Percentiles rank a stretch among this genome's conserved stretches.
Evolutionary conservation across 78 protist genomes (phyloP).

Genomic region (Corallochytrium limacisporum): DNA sequence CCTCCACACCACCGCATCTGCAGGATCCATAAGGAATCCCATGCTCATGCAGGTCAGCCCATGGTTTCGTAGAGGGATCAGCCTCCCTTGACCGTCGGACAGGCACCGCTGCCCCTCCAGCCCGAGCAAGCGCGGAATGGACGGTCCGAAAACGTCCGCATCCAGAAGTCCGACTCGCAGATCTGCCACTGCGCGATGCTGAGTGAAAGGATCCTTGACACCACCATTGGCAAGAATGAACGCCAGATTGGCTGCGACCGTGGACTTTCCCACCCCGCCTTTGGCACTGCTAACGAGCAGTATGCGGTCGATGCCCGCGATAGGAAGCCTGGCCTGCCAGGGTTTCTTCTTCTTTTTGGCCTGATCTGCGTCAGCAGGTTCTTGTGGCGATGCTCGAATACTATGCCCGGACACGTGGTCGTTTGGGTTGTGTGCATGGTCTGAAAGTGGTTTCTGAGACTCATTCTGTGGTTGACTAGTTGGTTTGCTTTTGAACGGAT

Average conservation of each 20-base stretch:
- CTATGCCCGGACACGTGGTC: too few species aligned
- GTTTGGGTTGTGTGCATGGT: too few species aligned
- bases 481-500: too few species aligned
- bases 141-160: slow-evolving; percentile 85
- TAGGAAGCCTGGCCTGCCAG: too few species aligned
- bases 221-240: neutral
- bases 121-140: slow-evolving; percentile 66
- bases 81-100: neutral
- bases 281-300: too few species aligned
- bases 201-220: neutral
- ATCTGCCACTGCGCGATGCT: neutral
- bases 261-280: slow-evolving; percentile 95
- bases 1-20: slow-evolving; percentile 57
- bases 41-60: slow-evolving; percentile 65
- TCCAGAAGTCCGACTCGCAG: slow-evolving; percentile 62
- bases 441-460: too few species aligned
- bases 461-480: too few species aligned
- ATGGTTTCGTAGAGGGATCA: slow-evolving; percentile 55
- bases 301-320: too few species aligned
- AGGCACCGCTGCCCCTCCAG: slow-evolving; percentile 9
- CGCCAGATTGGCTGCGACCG: slow-evolving; percentile 31
- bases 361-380: too few species aligned
- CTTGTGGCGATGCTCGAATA: too few species aligned
- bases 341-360: too few species aligned
- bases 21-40: slow-evolving; percentile 63